Conservation (phyloP, 2,329 filamentous ascomycete genomes). For the Colletotrichum theobromicola region DNA sequence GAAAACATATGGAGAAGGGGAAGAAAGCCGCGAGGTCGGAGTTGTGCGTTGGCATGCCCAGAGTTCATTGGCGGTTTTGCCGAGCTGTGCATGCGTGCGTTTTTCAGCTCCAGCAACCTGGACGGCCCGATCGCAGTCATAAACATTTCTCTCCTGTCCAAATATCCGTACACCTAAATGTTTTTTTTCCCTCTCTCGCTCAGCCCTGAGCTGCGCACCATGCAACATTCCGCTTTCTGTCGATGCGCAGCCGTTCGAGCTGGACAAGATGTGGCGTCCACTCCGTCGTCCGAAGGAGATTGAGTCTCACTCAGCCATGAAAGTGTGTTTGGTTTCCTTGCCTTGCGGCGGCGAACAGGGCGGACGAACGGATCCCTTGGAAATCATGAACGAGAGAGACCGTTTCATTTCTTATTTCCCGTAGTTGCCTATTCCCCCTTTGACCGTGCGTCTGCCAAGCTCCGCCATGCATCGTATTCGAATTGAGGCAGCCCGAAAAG, state of each 20-base stretch:
- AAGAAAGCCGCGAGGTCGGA: neutral
- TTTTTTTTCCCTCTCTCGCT: no score
- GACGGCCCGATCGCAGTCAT: neutral
- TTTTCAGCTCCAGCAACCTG: neutral
- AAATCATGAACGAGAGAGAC: neutral
- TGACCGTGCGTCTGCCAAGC: neutral
- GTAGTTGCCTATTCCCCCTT: neutral
- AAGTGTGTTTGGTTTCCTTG: neutral
- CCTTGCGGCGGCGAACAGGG: neutral
- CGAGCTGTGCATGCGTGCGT: neutral
- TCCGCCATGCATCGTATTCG: neutral
- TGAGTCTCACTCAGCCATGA: neutral
- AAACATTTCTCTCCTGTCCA: neutral
- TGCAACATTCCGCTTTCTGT: neutral
- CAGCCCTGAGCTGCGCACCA: neutral
- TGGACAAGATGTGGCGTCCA: neutral
- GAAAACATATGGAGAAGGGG: neutral
- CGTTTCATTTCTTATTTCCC: neutral
- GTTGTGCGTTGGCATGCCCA: neutral
- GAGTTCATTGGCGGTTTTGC: neutral
- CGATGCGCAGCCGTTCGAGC: neutral
- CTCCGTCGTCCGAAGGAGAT: neutral
- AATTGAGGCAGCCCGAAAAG: neutral
- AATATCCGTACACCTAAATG: no score
- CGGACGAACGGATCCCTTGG: neutral